These are phyloP conservation scores for Pseudogymnoascus pannorum DNA, from an alignment of 2,329 filamentous ascomycete species.

Conservation along the genomic window DNA sequence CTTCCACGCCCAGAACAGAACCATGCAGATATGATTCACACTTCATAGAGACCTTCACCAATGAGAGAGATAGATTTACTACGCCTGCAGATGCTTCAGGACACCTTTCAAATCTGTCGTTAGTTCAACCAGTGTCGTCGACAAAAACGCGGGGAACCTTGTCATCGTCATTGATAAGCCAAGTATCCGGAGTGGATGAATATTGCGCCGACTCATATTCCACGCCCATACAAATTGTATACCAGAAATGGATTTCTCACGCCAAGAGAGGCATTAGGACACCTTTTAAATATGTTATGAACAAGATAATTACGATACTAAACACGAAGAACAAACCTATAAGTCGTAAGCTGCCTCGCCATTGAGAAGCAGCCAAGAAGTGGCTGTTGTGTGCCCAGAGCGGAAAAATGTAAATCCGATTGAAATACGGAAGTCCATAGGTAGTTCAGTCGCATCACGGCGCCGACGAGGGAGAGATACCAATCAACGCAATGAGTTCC, in stretches of 20 bases:
- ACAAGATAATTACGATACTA: neutral
- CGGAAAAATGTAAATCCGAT: neutral
- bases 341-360: neutral
- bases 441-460: neutral
- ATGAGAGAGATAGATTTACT: neutral
- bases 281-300: neutral
- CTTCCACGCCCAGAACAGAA: neutral
- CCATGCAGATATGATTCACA: neutral
- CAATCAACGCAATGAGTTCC: slow-evolving; percentile 42
- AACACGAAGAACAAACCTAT: no score
- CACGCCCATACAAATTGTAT: neutral
- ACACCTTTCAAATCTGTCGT: neutral
- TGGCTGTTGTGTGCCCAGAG: neutral
- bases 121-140: neutral
- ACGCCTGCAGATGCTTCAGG: neutral
- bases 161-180: slow-evolving; percentile 6
- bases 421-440: slow-evolving; percentile 5
- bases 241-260: neutral
- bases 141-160: slow-evolving; percentile 1
- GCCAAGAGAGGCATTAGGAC: neutral
- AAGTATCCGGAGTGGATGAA: neutral
- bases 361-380: neutral
- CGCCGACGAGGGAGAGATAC: neutral
- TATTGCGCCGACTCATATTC: neutral
- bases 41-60: neutral